These are phyloP conservation scores for Cryptococcus sp. DNA, from an alignment of 1,284 basidiomycete genomes.

Conservation along the genomic window DNA sequence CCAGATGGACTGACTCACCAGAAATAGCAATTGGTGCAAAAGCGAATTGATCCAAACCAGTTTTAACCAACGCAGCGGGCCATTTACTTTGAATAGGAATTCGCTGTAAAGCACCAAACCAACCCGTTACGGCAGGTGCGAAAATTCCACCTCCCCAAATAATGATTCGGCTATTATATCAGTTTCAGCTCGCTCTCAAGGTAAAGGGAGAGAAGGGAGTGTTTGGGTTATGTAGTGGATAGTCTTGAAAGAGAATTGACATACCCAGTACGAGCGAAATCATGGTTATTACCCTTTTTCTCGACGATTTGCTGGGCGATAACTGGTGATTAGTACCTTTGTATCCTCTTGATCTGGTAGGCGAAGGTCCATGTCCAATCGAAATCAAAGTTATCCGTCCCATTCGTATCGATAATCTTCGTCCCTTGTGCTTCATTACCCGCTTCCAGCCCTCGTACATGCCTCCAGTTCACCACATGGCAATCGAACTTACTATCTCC, in stretches of 20 bases:
- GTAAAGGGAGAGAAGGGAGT: background rate
- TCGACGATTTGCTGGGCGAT: constrained; percentile 54
- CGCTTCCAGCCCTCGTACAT: too few relatives aligned
- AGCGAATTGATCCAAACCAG: constrained; percentile 49
- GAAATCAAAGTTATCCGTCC: too few relatives aligned
- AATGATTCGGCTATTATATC: constrained; percentile 40
- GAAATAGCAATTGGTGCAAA: constrained; percentile 47
- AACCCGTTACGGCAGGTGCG: constrained; percentile 46
- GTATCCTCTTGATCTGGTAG: too few relatives aligned
- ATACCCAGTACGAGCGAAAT: constrained; percentile 48
- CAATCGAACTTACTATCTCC: constrained; percentile 42
- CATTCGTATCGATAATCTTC: too few relatives aligned
- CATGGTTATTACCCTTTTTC: constrained; percentile 48
- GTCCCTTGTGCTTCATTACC: too few relatives aligned
- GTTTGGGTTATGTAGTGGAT: too few relatives aligned
- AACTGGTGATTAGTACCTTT: constrained; percentile 16
- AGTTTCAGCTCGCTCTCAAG: background rate
- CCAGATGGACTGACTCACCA: constrained; percentile 22
- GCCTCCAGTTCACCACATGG: background rate
- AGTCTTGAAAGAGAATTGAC: constrained; percentile 6
- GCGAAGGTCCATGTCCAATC: too few relatives aligned
- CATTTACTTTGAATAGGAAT: constrained; percentile 38
- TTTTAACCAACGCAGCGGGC: constrained; percentile 35
- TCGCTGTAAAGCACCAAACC: constrained; percentile 43
- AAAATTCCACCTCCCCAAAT: constrained; percentile 48